Conservation (phyloP, 2,329 filamentous ascomycete species). For the Venturia pyrina region DNA sequence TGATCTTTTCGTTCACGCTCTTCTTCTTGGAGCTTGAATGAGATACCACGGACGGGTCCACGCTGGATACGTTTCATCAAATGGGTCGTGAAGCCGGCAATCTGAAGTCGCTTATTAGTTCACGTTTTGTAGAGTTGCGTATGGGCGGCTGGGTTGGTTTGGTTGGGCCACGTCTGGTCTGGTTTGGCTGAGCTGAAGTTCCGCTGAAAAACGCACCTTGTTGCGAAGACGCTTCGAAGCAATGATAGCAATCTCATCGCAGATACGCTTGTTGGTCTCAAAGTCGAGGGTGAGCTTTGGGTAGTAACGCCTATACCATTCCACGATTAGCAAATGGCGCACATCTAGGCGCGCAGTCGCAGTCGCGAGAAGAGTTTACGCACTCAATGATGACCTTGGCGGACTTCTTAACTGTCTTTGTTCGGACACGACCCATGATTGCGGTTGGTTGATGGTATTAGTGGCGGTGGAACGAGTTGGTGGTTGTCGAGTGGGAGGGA, state of each 20-base stretch:
- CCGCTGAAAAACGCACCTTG: slow-evolving; percentile 57
- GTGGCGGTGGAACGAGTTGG: neutral
- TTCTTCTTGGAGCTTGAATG: slow-evolving; percentile 99
- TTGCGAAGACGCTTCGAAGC: slow-evolving; percentile 98
- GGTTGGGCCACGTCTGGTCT: too few relatives aligned
- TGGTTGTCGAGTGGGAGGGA: neutral
- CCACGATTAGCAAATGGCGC: neutral
- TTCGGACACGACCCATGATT: slow-evolving; percentile 48
- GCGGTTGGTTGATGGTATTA: slow-evolving; percentile 19
- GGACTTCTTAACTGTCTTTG: slow-evolving; percentile 66
- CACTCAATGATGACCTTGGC: slow-evolving; percentile 99
- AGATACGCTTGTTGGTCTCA: slow-evolving; percentile 99
- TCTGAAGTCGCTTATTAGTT: slow-evolving; percentile 40
- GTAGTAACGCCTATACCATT: slow-evolving; percentile 36
- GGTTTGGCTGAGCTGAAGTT: too few relatives aligned
- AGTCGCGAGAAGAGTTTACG: slow-evolving; percentile 49
- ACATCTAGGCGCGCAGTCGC: slow-evolving; percentile 13
- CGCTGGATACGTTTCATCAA: slow-evolving; percentile 99
- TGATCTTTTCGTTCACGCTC: slow-evolving; percentile 99
- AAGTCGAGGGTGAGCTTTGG: slow-evolving; percentile 98
- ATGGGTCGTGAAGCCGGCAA: slow-evolving; percentile 90
- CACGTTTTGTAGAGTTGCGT: neutral
- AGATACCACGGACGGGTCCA: slow-evolving; percentile 98
- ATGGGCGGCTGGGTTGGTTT: too few relatives aligned
- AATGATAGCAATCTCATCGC: slow-evolving; percentile 99